Conservation (phyloP, 331 rosid genomes). For the Rhamnella rubrinervis region DNA sequence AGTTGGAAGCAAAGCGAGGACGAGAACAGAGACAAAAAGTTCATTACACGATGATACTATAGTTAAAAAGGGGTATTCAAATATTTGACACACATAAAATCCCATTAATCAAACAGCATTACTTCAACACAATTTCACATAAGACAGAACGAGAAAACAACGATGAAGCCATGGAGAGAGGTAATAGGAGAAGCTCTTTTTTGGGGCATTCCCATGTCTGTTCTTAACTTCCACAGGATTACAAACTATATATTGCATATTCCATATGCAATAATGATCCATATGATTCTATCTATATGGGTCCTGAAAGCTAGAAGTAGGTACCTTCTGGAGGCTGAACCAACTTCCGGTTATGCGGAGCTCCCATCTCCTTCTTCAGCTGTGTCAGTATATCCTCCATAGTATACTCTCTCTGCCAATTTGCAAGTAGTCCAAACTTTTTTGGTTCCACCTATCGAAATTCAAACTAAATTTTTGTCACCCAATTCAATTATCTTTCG, state of each 20-base stretch:
- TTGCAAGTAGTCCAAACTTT: constrained; percentile 89
- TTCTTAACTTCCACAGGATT: constrained; percentile 52
- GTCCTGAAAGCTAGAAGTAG: constrained; percentile 71
- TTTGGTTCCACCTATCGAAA: constrained; percentile 84
- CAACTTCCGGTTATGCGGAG: constrained; percentile 93
- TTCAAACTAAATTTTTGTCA: constrained; percentile 8
- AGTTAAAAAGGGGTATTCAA: constrained; percentile 34
- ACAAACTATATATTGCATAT: constrained; percentile 75
- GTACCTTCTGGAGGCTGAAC: constrained; percentile 99
- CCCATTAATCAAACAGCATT: constrained; percentile 62
- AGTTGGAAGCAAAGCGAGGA: not conserved
- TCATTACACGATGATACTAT: constrained; percentile 1
- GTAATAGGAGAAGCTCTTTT: constrained; percentile 23
- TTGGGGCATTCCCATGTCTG: constrained; percentile 51
- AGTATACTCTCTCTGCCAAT: constrained; percentile 96
- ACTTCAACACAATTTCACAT: constrained; percentile 61
- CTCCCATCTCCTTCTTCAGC: constrained; percentile 98
- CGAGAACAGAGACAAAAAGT: not conserved
- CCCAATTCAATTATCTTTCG: constrained; percentile 2
- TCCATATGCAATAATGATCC: constrained; percentile 57
- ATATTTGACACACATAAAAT: constrained; percentile 58
- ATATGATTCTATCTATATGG: constrained; percentile 38
- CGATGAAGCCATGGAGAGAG: constrained; percentile 46
- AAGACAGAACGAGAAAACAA: constrained; percentile 46
- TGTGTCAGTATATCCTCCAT: constrained; percentile 98